A percentile compares a stretch with the other conserved stretches of the same genome.
phyloP scores from a whole-genome alignment of 164 flowering plant genomes.

The Berberis vulgaris region DNA sequence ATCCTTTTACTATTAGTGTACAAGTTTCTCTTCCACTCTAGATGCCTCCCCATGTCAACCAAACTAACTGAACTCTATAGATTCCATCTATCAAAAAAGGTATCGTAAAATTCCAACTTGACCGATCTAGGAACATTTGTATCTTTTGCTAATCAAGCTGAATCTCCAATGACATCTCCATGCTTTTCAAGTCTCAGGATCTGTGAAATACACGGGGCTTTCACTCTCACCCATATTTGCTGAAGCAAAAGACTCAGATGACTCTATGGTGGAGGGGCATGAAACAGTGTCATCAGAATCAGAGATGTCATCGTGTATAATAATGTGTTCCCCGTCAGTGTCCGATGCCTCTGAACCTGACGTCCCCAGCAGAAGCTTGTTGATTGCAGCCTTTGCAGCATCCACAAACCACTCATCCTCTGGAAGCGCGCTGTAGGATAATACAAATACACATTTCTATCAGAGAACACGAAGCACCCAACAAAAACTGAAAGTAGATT shows the following conservation, averaged over 20 bases:
- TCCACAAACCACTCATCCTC: constrained; percentile 94
- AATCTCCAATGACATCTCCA: background rate
- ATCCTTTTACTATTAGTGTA: no score
- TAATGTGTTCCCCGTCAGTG: constrained; percentile 58
- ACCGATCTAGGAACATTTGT: no score
- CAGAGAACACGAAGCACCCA: background rate
- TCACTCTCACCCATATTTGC: constrained; percentile 76
- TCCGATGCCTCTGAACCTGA: constrained; percentile 76
- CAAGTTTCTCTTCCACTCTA: no score
- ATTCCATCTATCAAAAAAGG: no score
- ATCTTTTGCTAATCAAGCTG: background rate
- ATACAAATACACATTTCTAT: background rate
- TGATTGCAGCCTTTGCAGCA: constrained; percentile 79
- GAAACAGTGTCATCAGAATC: constrained; percentile 63
- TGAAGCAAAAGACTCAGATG: constrained; percentile 78
- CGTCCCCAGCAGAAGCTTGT: constrained; percentile 53
- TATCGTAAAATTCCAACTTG: no score
- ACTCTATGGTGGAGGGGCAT: constrained; percentile 51
- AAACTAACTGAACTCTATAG: no score
- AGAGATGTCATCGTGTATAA: constrained; percentile 45
- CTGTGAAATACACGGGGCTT: constrained; percentile 49
- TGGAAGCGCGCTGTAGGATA: constrained; percentile 60
- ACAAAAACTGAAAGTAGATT: background rate
- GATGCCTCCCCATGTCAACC: no score
- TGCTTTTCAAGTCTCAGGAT: constrained; percentile 40